Percentiles rank a stretch among this genome's conserved stretches.
phyloP scores from a whole-genome alignment of 2,329 filamentous ascomycete genomes.

The Hymenoscyphus linearis region DNA sequence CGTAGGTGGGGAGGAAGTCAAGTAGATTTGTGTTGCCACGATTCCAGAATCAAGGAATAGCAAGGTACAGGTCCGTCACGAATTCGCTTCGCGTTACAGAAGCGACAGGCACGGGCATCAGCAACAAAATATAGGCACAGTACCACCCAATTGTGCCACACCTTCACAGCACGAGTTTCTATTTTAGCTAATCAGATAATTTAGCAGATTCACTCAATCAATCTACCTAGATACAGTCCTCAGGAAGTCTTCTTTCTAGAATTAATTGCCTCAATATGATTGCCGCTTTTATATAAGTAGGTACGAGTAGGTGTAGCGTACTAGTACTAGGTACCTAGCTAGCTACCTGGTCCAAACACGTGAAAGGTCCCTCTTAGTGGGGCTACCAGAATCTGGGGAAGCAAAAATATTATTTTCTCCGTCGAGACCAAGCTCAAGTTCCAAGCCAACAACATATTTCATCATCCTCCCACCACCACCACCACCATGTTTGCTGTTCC shows the following conservation, averaged over 20 bases:
- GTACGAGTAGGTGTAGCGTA: too few species aligned
- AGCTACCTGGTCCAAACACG: background rate
- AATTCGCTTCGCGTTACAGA: background rate
- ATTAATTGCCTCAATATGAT: too few species aligned
- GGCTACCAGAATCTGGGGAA: constrained; percentile 1
- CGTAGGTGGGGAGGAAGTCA: background rate
- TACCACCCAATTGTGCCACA: too few species aligned
- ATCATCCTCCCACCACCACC: background rate
- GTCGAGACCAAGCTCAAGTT: background rate
- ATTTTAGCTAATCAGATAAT: too few species aligned
- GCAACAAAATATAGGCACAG: too few species aligned
- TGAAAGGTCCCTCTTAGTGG: background rate
- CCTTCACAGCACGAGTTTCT: too few species aligned
- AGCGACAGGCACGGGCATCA: background rate
- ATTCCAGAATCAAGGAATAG: background rate
- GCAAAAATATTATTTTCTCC: constrained; percentile 10
- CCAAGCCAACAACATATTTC: background rate
- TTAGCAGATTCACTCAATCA: too few species aligned
- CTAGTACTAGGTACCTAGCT: background rate
- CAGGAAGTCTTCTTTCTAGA: too few species aligned
- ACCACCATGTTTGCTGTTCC: constrained; percentile 80
- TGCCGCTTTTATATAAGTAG: too few species aligned
- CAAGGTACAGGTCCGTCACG: background rate
- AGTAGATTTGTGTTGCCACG: constrained; percentile 3
- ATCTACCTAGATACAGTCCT: too few species aligned